A percentile compares a stretch with the other conserved stretches of the same genome.
These are phyloP conservation scores for Candida sp. DNA, from an alignment of 1,139 yeast species.

Conservation along the genomic window DNA sequence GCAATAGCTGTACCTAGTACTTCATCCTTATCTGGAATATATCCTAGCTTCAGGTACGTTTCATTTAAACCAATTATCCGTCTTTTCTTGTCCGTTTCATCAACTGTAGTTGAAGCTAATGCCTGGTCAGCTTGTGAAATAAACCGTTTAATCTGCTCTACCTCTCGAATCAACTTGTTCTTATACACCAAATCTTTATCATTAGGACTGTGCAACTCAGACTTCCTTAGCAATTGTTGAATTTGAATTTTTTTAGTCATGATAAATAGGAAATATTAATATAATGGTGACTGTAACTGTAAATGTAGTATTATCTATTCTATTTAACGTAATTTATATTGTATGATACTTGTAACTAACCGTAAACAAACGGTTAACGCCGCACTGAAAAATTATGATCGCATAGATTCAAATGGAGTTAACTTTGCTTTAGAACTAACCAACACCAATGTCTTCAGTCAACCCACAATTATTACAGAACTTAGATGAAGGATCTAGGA, in stretches of 20 bases:
- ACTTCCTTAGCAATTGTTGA: constrained; percentile 4
- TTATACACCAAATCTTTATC: constrained; percentile 18
- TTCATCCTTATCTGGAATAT: constrained; percentile 32
- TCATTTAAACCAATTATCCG: constrained; percentile 25
- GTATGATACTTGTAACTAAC: background rate
- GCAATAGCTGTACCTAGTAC: constrained; percentile 36
- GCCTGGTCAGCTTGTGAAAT: constrained; percentile 29
- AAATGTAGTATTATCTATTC: no score
- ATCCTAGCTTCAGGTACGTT: constrained; percentile 27
- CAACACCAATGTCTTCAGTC: constrained; percentile 49
- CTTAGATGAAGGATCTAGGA: constrained; percentile 68
- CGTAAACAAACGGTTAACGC: background rate
- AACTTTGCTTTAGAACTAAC: no score
- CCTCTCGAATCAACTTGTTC: constrained; percentile 24
- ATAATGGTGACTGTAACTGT: no score
- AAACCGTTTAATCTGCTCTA: constrained; percentile 20
- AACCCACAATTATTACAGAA: constrained; percentile 58
- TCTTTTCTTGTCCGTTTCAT: constrained; percentile 10
- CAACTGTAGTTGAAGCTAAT: constrained; percentile 10
- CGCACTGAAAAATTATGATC: no score
- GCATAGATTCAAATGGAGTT: no score
- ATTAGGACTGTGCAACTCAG: constrained; percentile 1
- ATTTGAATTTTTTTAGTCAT: constrained; percentile 5
- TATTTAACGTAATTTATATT: no score
- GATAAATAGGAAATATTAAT: no score